A percentile compares a stretch with the other conserved stretches of the same genome.
These are phyloP conservation scores for Gynandropsis gynandra DNA, from an alignment of 345 rosid genomes.

Conservation along the genomic window DNA sequence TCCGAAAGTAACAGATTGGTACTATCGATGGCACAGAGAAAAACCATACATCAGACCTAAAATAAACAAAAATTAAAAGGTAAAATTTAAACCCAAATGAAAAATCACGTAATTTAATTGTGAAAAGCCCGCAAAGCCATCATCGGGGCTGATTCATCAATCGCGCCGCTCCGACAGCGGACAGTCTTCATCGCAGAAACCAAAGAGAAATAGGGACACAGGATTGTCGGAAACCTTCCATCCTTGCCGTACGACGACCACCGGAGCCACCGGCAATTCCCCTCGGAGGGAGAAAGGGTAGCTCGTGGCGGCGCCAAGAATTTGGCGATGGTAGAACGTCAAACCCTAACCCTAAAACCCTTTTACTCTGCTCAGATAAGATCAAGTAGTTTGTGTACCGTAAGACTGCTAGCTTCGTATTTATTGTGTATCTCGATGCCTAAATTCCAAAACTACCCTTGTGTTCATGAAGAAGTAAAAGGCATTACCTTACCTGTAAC, in stretches of 20 bases:
- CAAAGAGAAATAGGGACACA: constrained; percentile 8
- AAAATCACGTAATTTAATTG: neutral
- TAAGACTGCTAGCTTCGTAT: constrained; percentile 11
- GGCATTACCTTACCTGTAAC: constrained; percentile 1
- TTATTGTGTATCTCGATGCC: neutral
- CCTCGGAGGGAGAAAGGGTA: constrained; percentile 24
- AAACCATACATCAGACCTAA: neutral
- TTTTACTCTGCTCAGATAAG: constrained; percentile 67
- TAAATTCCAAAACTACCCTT: constrained; percentile 21
- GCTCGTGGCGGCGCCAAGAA: constrained; percentile 11
- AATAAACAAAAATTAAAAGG: neutral
- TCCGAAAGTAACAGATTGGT: neutral
- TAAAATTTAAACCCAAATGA: too few relatives aligned
- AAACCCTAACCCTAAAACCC: constrained; percentile 7
- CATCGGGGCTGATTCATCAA: constrained; percentile 34
- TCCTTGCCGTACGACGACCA: neutral
- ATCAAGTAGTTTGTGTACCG: constrained; percentile 44
- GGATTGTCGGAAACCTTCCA: constrained; percentile 14
- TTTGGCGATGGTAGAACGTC: neutral
- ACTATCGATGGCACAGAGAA: neutral
- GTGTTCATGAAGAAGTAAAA: neutral
- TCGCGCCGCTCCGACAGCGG: constrained; percentile 56
- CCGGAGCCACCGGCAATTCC: constrained; percentile 44
- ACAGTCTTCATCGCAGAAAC: constrained; percentile 71
- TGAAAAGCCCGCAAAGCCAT: constrained; percentile 61